Conservation (phyloP, 2,329 filamentous ascomycete genomes). For the Sphaerulina populicola region DNA sequence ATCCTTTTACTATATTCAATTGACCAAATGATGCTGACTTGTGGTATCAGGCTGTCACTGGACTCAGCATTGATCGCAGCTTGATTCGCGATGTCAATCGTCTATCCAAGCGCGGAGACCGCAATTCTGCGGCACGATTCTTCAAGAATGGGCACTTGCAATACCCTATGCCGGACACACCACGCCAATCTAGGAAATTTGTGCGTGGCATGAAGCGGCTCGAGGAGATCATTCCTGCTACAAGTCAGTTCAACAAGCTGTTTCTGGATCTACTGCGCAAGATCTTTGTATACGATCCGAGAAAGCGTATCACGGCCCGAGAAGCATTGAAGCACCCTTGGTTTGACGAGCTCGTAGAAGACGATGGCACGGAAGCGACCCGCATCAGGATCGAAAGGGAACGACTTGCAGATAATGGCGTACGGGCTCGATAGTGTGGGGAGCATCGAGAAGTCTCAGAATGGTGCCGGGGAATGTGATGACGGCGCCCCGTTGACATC, state of each 20-base stretch:
- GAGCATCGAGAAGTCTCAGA: background rate
- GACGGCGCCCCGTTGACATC: background rate
- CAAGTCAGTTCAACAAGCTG: constrained; percentile 50
- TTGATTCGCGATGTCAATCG: constrained; percentile 31
- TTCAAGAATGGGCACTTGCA: constrained; percentile 46
- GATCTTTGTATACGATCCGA: constrained; percentile 61
- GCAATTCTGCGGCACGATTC: constrained; percentile 25
- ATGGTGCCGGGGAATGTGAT: background rate
- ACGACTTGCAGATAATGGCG: constrained; percentile 17
- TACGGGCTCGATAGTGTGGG: constrained; percentile 9
- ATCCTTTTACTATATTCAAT: background rate
- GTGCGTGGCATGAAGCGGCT: constrained; percentile 57
- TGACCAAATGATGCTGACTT: background rate
- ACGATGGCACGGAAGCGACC: constrained; percentile 58
- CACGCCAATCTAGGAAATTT: constrained; percentile 56
- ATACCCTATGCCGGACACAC: constrained; percentile 56
- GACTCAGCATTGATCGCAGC: constrained; percentile 27
- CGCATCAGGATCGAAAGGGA: constrained; percentile 41
- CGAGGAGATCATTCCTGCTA: constrained; percentile 55
- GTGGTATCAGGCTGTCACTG: constrained; percentile 26
- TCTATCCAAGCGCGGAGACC: constrained; percentile 24
- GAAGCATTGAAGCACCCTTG: constrained; percentile 58
- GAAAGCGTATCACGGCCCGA: constrained; percentile 56
- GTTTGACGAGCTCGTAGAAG: constrained; percentile 57
- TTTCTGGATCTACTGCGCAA: constrained; percentile 55